These are phyloP conservation scores for Claviceps spartinae DNA, from an alignment of 2,329 filamentous ascomycete species.

Conservation along the genomic window DNA sequence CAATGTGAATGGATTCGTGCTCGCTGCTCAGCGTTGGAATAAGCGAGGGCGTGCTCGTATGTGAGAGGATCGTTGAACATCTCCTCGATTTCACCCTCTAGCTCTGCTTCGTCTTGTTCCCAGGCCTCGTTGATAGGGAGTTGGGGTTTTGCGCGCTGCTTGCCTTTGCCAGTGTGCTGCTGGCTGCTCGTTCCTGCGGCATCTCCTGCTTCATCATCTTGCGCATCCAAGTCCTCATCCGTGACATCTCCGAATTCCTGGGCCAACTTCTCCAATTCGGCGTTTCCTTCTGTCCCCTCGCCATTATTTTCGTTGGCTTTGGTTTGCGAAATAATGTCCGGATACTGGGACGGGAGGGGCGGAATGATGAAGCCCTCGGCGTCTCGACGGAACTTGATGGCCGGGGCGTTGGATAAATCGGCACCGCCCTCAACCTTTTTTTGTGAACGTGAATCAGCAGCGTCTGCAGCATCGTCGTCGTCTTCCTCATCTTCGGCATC, in stretches of 20 bases:
- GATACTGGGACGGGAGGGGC: slow-evolving; percentile 27
- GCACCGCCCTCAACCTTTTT: slow-evolving; percentile 18
- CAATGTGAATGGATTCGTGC: slow-evolving; percentile 40
- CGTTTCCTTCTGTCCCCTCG: slow-evolving; percentile 14
- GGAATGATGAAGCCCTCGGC: slow-evolving; percentile 58
- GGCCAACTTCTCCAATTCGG: slow-evolving; percentile 27
- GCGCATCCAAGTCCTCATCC: slow-evolving; percentile 16
- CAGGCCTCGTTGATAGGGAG: slow-evolving; percentile 48
- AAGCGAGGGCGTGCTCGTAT: slow-evolving; percentile 40
- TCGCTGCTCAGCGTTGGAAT: slow-evolving; percentile 43
- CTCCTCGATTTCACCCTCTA: slow-evolving; percentile 58
- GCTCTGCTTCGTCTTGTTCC: slow-evolving; percentile 47
- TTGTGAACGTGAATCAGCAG: slow-evolving; percentile 1
- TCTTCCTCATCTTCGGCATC: slow-evolving; percentile 10
- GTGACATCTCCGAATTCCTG: slow-evolving; percentile 30
- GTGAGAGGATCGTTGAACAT: slow-evolving; percentile 51
- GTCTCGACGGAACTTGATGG: slow-evolving; percentile 35
- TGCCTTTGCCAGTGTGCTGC: slow-evolving; percentile 11
- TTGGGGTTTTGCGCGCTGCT: slow-evolving; percentile 23
- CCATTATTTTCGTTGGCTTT: slow-evolving; percentile 5
- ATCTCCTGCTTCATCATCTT: slow-evolving; percentile 1
- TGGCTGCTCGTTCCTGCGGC: slow-evolving; percentile 3
- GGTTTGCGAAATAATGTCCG: slow-evolving; percentile 15
- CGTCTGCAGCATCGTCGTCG: background rate
- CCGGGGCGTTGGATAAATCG: slow-evolving; percentile 21